phyloP scores from a whole-genome alignment of 345 rosid genomes.

The Brassica rapa region DNA sequence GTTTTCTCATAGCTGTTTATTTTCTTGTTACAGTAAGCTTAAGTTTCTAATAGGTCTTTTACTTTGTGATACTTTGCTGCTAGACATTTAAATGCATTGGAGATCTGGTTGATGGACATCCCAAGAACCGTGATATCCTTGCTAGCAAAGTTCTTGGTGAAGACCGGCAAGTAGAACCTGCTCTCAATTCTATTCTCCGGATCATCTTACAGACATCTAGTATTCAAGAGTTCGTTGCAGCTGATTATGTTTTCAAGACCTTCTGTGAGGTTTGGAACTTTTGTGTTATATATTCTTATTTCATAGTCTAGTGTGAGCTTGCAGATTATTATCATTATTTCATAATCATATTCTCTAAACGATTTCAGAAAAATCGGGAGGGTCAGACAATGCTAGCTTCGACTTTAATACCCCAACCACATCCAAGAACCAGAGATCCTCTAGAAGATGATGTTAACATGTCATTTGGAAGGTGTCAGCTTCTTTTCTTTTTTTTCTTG shows the following conservation, averaged over 20 bases:
- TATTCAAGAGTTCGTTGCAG: conserved; percentile 86
- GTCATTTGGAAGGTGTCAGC: conserved; percentile 93
- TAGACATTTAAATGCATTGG: conserved; percentile 89
- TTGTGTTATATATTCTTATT: conserved; percentile 24
- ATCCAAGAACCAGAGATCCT: conserved; percentile 55
- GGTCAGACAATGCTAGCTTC: conserved; percentile 94
- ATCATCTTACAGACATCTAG: conserved; percentile 85
- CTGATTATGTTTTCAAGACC: conserved; percentile 82
- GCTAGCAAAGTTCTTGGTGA: conserved; percentile 93
- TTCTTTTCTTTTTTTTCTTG: conserved; percentile 6
- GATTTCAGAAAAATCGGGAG: conserved; percentile 69
- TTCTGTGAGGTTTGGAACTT: conserved; percentile 79
- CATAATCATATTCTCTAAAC: conserved; percentile 16
- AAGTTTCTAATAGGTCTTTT: background rate
- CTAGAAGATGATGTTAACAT: conserved; percentile 86
- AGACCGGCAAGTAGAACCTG: conserved; percentile 85
- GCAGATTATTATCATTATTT: background rate
- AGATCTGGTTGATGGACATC: conserved; percentile 72
- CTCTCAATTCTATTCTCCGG: conserved; percentile 87
- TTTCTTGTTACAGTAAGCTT: background rate
- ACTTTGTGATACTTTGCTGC: conserved; percentile 34
- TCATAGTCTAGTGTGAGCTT: no score
- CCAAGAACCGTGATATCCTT: conserved; percentile 77
- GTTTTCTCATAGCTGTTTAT: background rate
- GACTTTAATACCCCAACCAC: conserved; percentile 87